Evolutionary conservation across 2,329 filamentous ascomycete species (phyloP).

Genomic region (Paracoccidioides brasiliensis): DNA sequence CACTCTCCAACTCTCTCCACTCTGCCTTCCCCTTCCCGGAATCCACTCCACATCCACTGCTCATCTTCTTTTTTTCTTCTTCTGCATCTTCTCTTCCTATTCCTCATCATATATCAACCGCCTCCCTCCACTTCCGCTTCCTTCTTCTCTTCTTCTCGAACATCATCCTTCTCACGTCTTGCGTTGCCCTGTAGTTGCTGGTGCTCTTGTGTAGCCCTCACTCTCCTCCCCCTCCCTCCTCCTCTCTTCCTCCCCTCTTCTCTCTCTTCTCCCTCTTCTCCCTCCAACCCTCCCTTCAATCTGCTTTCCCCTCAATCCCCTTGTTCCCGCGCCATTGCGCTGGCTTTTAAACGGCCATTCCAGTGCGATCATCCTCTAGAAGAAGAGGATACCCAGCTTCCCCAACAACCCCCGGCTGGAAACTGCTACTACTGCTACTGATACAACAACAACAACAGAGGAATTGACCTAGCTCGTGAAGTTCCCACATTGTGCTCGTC

Average conservation of each 20-base stretch:
- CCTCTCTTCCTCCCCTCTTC: conserved; percentile 4
- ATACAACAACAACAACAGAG: too few relatives aligned
- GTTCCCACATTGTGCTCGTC: too few relatives aligned
- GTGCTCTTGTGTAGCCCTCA: conserved; percentile 6
- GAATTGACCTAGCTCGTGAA: too few relatives aligned
- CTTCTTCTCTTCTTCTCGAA: not conserved
- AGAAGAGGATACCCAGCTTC: not conserved
- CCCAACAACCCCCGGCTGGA: too few relatives aligned
- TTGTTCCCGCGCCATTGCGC: conserved; percentile 4
- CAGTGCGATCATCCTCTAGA: not conserved
- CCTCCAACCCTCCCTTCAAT: conserved; percentile 4
- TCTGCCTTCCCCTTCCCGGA: not conserved
- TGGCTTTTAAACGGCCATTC: not conserved
- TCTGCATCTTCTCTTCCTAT: conserved; percentile 6
- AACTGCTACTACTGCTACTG: too few relatives aligned
- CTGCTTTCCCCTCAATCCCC: conserved; percentile 4
- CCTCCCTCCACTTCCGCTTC: conserved; percentile 4
- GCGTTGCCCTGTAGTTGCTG: not conserved
- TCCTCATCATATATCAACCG: conserved; percentile 8
- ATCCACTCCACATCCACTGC: not conserved
- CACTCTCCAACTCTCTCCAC: not conserved
- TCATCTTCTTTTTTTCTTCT: conserved; percentile 1
- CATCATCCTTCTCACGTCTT: too few relatives aligned
- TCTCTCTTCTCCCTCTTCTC: not conserved
- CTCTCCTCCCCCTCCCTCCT: conserved; percentile 4